Conservation (phyloP, 495 filamentous ascomycete species). For the Cenococcum geophilum region DNA sequence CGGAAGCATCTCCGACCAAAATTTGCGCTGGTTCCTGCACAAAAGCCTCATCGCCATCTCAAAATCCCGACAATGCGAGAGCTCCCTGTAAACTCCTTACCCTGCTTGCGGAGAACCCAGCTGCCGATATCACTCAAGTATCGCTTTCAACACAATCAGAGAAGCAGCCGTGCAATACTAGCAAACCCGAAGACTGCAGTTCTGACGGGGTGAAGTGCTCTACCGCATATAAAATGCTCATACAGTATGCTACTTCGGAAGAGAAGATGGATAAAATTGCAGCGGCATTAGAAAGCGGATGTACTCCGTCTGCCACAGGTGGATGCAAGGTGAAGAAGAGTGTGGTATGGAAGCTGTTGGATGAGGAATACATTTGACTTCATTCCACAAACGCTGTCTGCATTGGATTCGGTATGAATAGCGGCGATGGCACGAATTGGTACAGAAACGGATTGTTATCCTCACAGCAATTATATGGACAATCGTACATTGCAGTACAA, state of each 20-base stretch:
- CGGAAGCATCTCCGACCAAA: conserved; percentile 2
- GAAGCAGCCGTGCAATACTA: conserved; percentile 7
- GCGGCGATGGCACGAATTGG: too few relatives aligned
- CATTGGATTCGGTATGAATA: too few relatives aligned
- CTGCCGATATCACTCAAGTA: conserved; percentile 17
- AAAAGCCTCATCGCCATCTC: conserved; percentile 1
- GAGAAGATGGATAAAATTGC: conserved; percentile 27
- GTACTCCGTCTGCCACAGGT: conserved; percentile 19
- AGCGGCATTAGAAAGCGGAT: conserved; percentile 25
- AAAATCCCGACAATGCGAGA: not conserved
- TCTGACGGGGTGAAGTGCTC: conserved; percentile 21
- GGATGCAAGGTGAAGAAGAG: conserved; percentile 31
- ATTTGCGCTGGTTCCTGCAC: not conserved
- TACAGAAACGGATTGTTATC: too few relatives aligned
- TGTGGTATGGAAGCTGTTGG: conserved; percentile 26
- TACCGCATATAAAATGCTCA: conserved; percentile 27
- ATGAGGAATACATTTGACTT: conserved; percentile 19
- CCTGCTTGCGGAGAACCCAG: conserved; percentile 16
- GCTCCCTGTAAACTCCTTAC: conserved; percentile 13
- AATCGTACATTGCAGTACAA: too few relatives aligned
- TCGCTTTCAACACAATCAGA: conserved; percentile 8
- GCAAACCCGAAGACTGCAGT: conserved; percentile 1
- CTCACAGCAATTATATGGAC: too few relatives aligned
- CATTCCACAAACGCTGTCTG: too few relatives aligned
- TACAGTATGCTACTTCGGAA: conserved; percentile 30